These are phyloP conservation scores for Blastobotrys petasosporus DNA, from an alignment of 1,139 yeast genomes.

Conservation along the genomic window DNA sequence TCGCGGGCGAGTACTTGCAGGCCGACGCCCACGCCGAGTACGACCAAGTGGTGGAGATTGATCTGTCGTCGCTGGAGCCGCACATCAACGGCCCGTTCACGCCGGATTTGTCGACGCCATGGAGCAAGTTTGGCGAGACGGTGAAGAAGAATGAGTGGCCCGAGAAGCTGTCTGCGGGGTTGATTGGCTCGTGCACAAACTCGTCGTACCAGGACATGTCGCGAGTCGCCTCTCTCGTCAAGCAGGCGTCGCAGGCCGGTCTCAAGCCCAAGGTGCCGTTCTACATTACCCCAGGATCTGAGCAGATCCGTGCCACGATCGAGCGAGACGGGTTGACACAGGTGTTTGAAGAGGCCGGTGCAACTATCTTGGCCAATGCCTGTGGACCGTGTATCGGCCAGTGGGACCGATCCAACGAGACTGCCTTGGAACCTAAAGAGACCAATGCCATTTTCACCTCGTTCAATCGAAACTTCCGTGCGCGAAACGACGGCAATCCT, in stretches of 20 bases:
- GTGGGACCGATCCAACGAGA: conserved; percentile 68
- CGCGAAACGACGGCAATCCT: conserved; percentile 97
- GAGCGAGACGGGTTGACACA: conserved; percentile 88
- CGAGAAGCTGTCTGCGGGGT: conserved; percentile 55
- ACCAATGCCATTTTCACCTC: conserved; percentile 89
- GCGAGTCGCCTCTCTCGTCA: conserved; percentile 80
- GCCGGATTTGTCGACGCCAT: conserved; percentile 96
- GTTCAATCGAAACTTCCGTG: conserved; percentile 93
- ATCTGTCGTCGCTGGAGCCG: conserved; percentile 90
- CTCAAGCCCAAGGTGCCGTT: conserved; percentile 88
- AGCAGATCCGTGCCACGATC: conserved; percentile 94
- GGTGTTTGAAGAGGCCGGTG: conserved; percentile 78
- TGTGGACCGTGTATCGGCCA: conserved; percentile 99
- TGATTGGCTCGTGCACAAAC: conserved; percentile 97
- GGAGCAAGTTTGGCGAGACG: conserved; percentile 71
- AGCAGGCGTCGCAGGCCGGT: conserved; percentile 79
- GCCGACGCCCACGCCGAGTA: conserved; percentile 94
- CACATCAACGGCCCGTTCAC: conserved; percentile 98
- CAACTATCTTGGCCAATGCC: conserved; percentile 88
- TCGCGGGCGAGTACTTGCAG: conserved; percentile 39
- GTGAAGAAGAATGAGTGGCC: conserved; percentile 78
- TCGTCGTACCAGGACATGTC: conserved; percentile 98
- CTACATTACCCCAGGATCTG: conserved; percentile 97
- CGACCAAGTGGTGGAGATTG: conserved; percentile 90
- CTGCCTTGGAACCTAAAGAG: conserved; percentile 55